Evolutionary conservation across 2,329 filamentous ascomycete species (phyloP).

Genomic region (Parafenestella ontariensis): DNA sequence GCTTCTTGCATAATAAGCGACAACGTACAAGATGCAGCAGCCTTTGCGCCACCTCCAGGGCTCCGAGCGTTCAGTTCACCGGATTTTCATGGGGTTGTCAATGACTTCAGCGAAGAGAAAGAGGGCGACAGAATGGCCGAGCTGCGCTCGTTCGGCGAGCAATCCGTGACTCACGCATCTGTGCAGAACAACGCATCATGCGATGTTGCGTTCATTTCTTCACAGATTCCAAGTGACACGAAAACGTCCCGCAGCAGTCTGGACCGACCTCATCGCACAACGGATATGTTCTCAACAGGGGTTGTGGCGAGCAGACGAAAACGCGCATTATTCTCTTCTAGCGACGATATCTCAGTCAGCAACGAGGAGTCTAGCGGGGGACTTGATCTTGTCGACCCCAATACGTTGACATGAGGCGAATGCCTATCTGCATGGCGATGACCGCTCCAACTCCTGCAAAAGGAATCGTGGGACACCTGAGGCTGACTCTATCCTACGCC

Average conservation of each 20-base stretch:
- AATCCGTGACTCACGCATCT: conserved; percentile 31
- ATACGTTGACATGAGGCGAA: conserved; percentile 18
- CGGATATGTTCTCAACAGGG: neutral
- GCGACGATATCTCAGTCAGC: conserved; percentile 20
- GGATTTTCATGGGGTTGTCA: conserved; percentile 13
- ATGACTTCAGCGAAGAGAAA: conserved; percentile 11
- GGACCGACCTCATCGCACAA: conserved; percentile 10
- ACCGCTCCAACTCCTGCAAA: neutral
- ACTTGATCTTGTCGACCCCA: conserved; percentile 25
- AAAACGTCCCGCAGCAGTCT: conserved; percentile 27
- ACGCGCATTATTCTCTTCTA: conserved; percentile 9
- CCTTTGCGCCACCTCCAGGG: conserved; percentile 22
- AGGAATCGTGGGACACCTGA: conserved; percentile 9
- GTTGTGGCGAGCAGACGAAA: conserved; percentile 13
- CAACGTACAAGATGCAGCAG: conserved; percentile 26
- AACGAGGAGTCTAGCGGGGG: conserved; percentile 12
- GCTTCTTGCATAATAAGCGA: conserved; percentile 32
- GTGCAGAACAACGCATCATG: conserved; percentile 35
- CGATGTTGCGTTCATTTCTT: conserved; percentile 13
- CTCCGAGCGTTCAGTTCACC: conserved; percentile 25
- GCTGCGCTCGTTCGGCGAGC: conserved; percentile 21
- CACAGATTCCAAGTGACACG: conserved; percentile 17
- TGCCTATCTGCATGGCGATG: neutral
- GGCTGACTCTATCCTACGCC: neutral
- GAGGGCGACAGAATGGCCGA: conserved; percentile 13